Evolutionary conservation across 2,329 filamentous ascomycete species (phyloP).

Genomic region (Fusarium protoensiforme): DNA sequence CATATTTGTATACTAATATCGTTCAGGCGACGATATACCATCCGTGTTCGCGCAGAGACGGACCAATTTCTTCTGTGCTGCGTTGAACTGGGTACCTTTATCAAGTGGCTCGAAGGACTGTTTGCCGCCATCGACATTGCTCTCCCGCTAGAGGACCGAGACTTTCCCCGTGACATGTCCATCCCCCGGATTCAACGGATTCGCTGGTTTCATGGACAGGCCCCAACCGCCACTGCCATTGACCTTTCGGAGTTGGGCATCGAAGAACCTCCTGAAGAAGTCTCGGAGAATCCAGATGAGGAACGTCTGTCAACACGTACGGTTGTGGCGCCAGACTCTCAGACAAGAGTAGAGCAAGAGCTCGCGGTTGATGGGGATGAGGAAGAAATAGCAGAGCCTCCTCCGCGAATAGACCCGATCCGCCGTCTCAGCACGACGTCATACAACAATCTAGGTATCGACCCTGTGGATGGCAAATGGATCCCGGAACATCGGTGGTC

Average conservation of each 20-base stretch:
- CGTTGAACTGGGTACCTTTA: constrained; percentile 71
- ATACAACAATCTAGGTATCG: constrained; percentile 58
- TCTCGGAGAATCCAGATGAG: constrained; percentile 34
- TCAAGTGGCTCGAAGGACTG: constrained; percentile 75
- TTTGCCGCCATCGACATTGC: constrained; percentile 81
- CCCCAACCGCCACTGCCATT: constrained; percentile 42
- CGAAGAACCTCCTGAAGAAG: constrained; percentile 31
- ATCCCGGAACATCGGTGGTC: constrained; percentile 66
- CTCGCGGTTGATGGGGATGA: constrained; percentile 36
- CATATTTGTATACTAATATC: constrained; percentile 9
- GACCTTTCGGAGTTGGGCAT: constrained; percentile 40
- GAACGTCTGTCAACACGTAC: constrained; percentile 25
- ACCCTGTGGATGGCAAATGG: constrained; percentile 66
- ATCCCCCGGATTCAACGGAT: constrained; percentile 67
- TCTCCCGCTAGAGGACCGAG: constrained; percentile 75
- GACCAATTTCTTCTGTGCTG: constrained; percentile 80
- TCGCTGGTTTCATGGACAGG: constrained; percentile 59
- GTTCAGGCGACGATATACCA: constrained; percentile 69
- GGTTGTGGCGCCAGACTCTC: constrained; percentile 29
- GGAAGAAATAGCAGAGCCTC: constrained; percentile 33
- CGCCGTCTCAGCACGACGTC: constrained; percentile 58
- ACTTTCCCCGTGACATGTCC: constrained; percentile 70
- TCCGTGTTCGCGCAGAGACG: constrained; percentile 77
- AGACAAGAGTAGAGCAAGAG: constrained; percentile 37
- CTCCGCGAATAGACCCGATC: constrained; percentile 46